These are phyloP conservation scores for Aechmea fasciata DNA, from an alignment of 176 grass and related monocot species.

Conservation along the genomic window DNA sequence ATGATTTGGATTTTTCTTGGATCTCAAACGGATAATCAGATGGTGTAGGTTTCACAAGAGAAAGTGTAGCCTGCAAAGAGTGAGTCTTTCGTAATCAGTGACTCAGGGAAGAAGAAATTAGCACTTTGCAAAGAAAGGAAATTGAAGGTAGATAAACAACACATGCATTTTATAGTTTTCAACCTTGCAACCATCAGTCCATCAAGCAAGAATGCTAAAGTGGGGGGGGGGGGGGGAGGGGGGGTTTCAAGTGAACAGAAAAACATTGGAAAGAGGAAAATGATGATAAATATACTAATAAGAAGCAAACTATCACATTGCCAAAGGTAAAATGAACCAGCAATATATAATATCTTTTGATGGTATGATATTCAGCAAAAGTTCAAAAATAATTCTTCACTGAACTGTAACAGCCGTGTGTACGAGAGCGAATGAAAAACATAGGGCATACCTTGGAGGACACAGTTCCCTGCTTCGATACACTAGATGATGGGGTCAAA, in stretches of 20 bases:
- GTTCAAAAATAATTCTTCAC: too few species aligned
- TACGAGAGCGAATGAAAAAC: not conserved
- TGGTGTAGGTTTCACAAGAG: conserved; percentile 28
- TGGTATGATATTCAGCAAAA: too few species aligned
- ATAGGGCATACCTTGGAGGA: conserved; percentile 1
- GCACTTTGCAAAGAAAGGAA: not conserved
- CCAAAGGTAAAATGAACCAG: too few species aligned
- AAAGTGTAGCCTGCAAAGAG: conserved; percentile 36
- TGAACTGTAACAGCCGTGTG: too few species aligned
- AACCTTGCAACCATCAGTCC: not conserved
- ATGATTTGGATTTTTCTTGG: conserved; percentile 21
- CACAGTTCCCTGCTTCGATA: not conserved
- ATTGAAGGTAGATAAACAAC: too few species aligned
- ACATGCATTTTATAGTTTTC: not conserved
- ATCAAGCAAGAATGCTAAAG: too few species aligned
- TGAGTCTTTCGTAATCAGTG: not conserved
- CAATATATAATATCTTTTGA: too few species aligned
- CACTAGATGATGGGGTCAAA: not conserved
- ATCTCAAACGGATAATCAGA: conserved; percentile 27
- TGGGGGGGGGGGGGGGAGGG: too few species aligned
- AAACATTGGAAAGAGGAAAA: too few species aligned
- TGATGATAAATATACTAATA: too few species aligned
- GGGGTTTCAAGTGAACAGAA: too few species aligned
- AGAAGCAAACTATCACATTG: too few species aligned
- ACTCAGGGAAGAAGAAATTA: not conserved